A percentile compares a stretch with the other conserved stretches of the same genome.
phyloP scores from a whole-genome alignment of 2,329 filamentous ascomycete species.

The Monilinia aucupariae region DNA sequence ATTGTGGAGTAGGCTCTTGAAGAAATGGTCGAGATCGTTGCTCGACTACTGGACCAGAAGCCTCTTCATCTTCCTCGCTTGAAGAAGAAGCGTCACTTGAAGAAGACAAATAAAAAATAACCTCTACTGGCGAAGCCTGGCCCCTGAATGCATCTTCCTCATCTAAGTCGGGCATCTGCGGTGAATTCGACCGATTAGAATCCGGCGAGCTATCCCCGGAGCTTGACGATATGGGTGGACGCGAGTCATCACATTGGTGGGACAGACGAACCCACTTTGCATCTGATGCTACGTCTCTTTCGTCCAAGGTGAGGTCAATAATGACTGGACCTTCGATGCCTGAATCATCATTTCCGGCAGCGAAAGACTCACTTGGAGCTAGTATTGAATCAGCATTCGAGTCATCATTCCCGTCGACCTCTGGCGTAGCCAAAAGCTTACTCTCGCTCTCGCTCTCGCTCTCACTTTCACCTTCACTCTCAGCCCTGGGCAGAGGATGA shows the following conservation, averaged over 20 bases:
- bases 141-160: not conserved
- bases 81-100: not conserved
- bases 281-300: not conserved
- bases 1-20: not conserved
- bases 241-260: not conserved
- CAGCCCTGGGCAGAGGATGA: not conserved
- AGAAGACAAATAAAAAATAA: not conserved
- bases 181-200: not conserved
- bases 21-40: not conserved
- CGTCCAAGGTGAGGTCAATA: not conserved
- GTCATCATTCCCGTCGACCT: not conserved
- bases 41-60: not conserved
- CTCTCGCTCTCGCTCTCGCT: not conserved
- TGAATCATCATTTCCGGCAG: not conserved
- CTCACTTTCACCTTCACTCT: too few relatives aligned
- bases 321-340: not conserved
- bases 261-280: not conserved
- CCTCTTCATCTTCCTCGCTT: not conserved
- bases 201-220: not conserved
- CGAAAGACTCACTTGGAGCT: not conserved
- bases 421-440: not conserved
- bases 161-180: not conserved
- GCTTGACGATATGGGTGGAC: not conserved
- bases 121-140: not conserved
- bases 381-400: not conserved